Percentiles rank a stretch among this genome's conserved stretches.
phyloP scores from a whole-genome alignment of 2,329 filamentous ascomycete genomes.

The Claviceps digitariae region DNA sequence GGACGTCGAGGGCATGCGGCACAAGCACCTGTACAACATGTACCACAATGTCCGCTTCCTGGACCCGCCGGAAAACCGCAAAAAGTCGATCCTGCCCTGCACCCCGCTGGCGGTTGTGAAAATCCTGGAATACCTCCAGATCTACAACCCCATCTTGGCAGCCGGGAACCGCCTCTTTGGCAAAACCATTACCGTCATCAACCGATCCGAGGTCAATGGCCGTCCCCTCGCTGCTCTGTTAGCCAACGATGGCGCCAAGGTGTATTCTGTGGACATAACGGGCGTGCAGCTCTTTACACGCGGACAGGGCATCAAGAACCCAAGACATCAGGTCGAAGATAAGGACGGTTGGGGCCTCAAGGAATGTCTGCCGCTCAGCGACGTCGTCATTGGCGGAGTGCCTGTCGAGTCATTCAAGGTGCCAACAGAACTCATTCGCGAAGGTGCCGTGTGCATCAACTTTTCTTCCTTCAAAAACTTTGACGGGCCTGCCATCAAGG shows the following conservation, averaged over 20 bases:
- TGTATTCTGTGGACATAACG: constrained; percentile 88
- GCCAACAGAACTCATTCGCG: constrained; percentile 65
- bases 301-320: constrained; percentile 73
- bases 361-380: constrained; percentile 73
- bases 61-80: constrained; percentile 59
- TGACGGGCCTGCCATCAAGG: constrained; percentile 68
- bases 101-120: constrained; percentile 94
- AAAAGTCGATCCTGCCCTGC: constrained; percentile 90
- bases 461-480: constrained; percentile 97
- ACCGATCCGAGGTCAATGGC: constrained; percentile 90
- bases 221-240: constrained; percentile 82
- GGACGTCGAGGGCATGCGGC: constrained; percentile 89
- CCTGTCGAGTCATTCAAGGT: constrained; percentile 84
- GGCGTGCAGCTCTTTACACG: constrained; percentile 87
- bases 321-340: constrained; percentile 75
- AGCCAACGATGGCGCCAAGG: constrained; percentile 88
- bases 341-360: constrained; percentile 68
- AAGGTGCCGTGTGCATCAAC: constrained; percentile 96
- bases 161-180: constrained; percentile 89
- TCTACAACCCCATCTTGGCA: constrained; percentile 90
- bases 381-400: constrained; percentile 90
- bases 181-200: constrained; percentile 91
- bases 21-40: constrained; percentile 97
- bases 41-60: constrained; percentile 96
- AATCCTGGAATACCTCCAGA: constrained; percentile 86